Conservation (phyloP, 305 asterid species). For the Caryopteris hybrid region DNA sequence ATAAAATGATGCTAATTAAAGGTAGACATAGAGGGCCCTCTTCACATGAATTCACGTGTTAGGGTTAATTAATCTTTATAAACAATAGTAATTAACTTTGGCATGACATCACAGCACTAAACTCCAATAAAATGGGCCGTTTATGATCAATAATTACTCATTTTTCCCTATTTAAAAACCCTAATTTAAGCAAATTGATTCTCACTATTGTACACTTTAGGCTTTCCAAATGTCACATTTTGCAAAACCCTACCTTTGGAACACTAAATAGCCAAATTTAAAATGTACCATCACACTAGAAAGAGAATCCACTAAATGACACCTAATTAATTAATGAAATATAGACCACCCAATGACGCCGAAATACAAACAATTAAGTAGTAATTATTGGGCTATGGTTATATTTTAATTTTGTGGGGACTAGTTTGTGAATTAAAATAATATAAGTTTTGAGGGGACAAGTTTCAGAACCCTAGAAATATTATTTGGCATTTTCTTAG, state of each 20-base stretch:
- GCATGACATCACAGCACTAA: constrained; percentile 27
- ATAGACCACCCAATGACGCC: constrained; percentile 41
- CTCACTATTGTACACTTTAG: constrained; percentile 24
- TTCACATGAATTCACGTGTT: constrained; percentile 67
- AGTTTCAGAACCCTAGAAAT: background rate
- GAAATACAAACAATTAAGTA: background rate
- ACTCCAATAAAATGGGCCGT: constrained; percentile 37
- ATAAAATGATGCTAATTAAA: background rate
- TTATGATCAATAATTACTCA: constrained; percentile 44
- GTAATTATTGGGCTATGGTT: constrained; percentile 16
- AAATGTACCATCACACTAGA: constrained; percentile 21
- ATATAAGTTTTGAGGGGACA: constrained; percentile 8
- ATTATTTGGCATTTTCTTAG: background rate
- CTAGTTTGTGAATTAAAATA: background rate
- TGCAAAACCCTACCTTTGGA: constrained; percentile 17
- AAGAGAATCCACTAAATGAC: constrained; percentile 37
- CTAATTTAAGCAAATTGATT: constrained; percentile 18
- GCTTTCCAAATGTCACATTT: constrained; percentile 24
- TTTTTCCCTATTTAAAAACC: too few relatives aligned
- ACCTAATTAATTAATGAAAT: constrained; percentile 38
- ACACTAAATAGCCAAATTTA: constrained; percentile 26
- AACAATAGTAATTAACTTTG: constrained; percentile 24
- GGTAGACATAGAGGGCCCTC: constrained; percentile 50
- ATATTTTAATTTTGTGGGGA: constrained; percentile 17
- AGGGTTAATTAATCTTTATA: constrained; percentile 17